These are phyloP conservation scores for Epichloe hybrida DNA, from an alignment of 2,329 filamentous ascomycete genomes.

Conservation along the genomic window DNA sequence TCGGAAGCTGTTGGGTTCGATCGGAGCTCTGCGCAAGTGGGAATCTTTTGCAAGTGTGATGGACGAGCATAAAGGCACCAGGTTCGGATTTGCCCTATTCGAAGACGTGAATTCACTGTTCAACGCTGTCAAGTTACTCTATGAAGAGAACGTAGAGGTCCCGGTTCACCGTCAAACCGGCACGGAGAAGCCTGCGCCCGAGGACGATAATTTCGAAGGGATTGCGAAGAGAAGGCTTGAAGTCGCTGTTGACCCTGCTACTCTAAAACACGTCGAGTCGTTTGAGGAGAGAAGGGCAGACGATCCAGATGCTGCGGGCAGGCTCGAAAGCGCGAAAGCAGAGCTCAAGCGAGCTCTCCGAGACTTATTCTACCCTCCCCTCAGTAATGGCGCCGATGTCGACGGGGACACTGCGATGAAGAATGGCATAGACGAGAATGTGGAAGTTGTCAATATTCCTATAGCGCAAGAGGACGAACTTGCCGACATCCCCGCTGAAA, in stretches of 20 bases:
- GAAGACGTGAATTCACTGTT: slow-evolving; percentile 82
- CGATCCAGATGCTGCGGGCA: slow-evolving; percentile 48
- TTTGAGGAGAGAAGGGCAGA: slow-evolving; percentile 57
- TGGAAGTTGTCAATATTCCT: slow-evolving; percentile 83
- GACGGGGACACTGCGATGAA: slow-evolving; percentile 60
- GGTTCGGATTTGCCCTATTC: slow-evolving; percentile 92
- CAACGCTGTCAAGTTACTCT: slow-evolving; percentile 72
- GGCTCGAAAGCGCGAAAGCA: slow-evolving; percentile 54
- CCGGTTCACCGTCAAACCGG: slow-evolving; percentile 62
- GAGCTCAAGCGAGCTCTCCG: slow-evolving; percentile 55
- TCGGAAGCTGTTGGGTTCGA: slow-evolving; percentile 63
- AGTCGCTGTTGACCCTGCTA: slow-evolving; percentile 69
- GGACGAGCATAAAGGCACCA: slow-evolving; percentile 62
- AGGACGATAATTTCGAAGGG: slow-evolving; percentile 33
- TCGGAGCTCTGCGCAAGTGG: slow-evolving; percentile 73
- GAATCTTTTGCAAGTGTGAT: slow-evolving; percentile 51
- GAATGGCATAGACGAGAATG: slow-evolving; percentile 49
- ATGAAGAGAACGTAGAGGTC: slow-evolving; percentile 69
- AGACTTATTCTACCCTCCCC: slow-evolving; percentile 57
- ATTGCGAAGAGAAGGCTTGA: slow-evolving; percentile 59
- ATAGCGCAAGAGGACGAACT: slow-evolving; percentile 83
- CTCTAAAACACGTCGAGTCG: slow-evolving; percentile 72
- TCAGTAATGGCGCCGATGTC: slow-evolving; percentile 34
- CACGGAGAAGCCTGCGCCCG: slow-evolving; percentile 24
- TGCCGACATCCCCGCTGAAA: slow-evolving; percentile 87